Evolutionary conservation across 768 basidiomycete species (phyloP), one percentile per base, ranked within the genome.

Genomic region (Macrolepiota fuliginosa): DNA sequence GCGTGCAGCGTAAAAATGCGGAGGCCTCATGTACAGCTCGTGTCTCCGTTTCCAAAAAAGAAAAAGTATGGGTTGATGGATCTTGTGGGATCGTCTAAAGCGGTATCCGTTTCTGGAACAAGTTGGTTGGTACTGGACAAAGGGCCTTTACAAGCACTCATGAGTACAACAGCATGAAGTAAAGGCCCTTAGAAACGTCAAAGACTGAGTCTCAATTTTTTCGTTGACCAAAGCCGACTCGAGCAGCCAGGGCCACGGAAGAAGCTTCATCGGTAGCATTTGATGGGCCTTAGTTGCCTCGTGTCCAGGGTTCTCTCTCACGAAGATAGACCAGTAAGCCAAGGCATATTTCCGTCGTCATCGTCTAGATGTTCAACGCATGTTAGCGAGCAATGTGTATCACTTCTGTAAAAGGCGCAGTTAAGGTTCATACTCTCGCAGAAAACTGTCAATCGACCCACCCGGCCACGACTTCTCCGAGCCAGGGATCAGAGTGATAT

Each of bases 221-320:
- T 36, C 10, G 42, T 45, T 54, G 12, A 24, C 4, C 46, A 47
- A 19, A 19, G 15, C 22, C 13, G 13, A 25, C 10, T 49, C 12
- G 22, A 24, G 6, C 10, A 9, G 25, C 22, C 56, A 56, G 45
- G 57, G 47, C 47, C 37, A 40, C 37, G n/a, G 37, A 58, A 50
- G 49, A 58, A 50, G 37, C 45, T 22, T 37, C 37, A 36, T 60
- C 42, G 42, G 42, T 45, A 19, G 42, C 42, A 45, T 45, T 32
- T 32, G 49, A 51, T 50, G 47, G n/a, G 40, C 51, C 37, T 60
- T 60, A 53, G 36, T 39, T 10, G 53, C 59, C 59, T 54, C 59
- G 36, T 61, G 59, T 61, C 37, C 32, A 61, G 59, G 59, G 59
- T 61, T 61, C 53, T 61, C 46, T 61, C 59, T 49, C 59, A 61